Evolutionary conservation across 108 stramenopile genomes (phyloP), one percentile per base, ranked within the genome.

Genomic region (Cyclotella sp.): DNA sequence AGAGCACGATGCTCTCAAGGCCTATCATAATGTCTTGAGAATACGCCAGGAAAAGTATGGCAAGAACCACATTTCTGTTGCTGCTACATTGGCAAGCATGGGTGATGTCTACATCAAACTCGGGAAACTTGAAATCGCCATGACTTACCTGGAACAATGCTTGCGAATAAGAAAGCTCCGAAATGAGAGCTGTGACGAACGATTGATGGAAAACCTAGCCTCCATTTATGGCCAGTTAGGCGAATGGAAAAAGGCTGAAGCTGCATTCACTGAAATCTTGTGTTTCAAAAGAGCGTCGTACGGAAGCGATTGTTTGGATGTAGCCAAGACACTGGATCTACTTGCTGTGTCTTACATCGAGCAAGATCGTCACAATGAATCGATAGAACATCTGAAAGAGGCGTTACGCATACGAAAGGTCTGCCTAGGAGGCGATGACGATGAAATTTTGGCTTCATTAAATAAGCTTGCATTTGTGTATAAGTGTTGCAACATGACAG

Each of bases 381-480:
- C 83, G 0, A 65, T 80, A 62, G 63, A 79, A 49, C 83, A 79
- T 43, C 68, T 84, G 19, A 21, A 84, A 76, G 83, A 84, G 62
- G 83, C 83, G 8, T 52, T 84, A 29, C 79, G 79, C 15, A 70
- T 84, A 22, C 78, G 83, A 55, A 75, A 76, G 68, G 74, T 19
- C 9, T 80, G 83, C 52, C 68, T 84, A 9, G 83, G 52, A 39
- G 63, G 30, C 26, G 78, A 70, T 15, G 74, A 84, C 46, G 79
- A 64, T 24, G 83, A 84, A 45, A 69, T 84, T 67, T 47, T 84
- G 62, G 79, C 79, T 39, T 80, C 78, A 27, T 58, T 84, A 45
- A 79, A 84, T 52, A 80, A 79, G 49, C 83, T 84, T n/a, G 83
- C 83, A 16, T 84, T 84, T 53, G 79, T 84, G 26, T 84, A 76